Percentiles rank a stretch among this genome's conserved stretches.
phyloP scores from a whole-genome alignment of 306 rosid species.

The Fagus sylvatica region DNA sequence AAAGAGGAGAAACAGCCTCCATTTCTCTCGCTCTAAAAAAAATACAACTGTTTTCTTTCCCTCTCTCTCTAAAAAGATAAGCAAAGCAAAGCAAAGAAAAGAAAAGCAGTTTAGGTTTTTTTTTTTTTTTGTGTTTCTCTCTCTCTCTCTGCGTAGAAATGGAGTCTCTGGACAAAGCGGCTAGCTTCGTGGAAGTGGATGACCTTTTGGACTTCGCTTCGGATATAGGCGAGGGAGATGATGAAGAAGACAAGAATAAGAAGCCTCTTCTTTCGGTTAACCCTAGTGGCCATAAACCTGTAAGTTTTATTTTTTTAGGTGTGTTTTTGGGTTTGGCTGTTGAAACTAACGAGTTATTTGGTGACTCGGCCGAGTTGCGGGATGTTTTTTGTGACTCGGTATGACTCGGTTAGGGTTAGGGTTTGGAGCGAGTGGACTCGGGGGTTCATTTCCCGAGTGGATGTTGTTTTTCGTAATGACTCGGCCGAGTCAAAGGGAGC shows the following conservation, averaged over 20 bases:
- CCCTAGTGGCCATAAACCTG: constrained; percentile 41
- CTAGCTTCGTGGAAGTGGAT: constrained; percentile 44
- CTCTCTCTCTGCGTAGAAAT: constrained; percentile 45
- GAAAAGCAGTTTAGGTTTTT: neutral
- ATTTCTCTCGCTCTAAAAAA: constrained; percentile 1
- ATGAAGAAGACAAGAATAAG: constrained; percentile 40
- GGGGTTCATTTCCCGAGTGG: constrained; percentile 12
- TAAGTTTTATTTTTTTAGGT: constrained; percentile 43
- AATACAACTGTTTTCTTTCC: neutral
- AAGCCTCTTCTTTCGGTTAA: constrained; percentile 28
- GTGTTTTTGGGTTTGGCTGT: neutral
- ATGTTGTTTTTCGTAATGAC: neutral
- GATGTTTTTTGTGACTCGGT: constrained; percentile 7
- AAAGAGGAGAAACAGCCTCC: neutral
- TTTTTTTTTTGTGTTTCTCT: neutral
- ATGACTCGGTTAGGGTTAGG: constrained; percentile 20
- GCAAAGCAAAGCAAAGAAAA: neutral
- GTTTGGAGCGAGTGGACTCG: constrained; percentile 32
- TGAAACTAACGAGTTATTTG: neutral
- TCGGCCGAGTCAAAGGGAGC: neutral
- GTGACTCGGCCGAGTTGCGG: constrained; percentile 15
- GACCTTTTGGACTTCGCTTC: constrained; percentile 71
- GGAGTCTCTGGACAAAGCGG: constrained; percentile 43
- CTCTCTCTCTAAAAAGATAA: constrained; percentile 8
- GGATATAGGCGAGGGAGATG: constrained; percentile 57